Base-by-base conservation (phyloP, 495 filamentous ascomycete genomes). In the Neurospora sublineolata region DNA sequence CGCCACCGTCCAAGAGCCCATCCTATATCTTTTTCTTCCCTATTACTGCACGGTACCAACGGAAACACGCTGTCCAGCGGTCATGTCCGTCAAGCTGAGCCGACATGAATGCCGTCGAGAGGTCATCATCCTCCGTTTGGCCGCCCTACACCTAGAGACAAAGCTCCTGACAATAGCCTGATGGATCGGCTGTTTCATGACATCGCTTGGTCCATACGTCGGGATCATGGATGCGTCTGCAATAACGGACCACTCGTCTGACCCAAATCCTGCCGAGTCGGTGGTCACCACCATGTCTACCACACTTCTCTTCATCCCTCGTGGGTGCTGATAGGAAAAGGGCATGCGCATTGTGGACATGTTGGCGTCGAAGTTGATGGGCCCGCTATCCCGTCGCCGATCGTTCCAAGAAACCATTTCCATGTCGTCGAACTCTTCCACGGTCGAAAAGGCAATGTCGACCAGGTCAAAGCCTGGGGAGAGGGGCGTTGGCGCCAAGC, bases 221-320 rank as follows among this genome's bases (percentile, higher is more conserved):
- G 76, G 76, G 33, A 77, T 71, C n/a, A 74, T 67, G 9, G 72
- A 74, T 39, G 52, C 33, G 38, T 77, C 74, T 27, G 71, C 37
- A 60, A 77, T 73, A 44, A 76, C 70, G 37, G 72, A 75, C 74
- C 72, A 74, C 70, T 76, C 72, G 64, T 76, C 73, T 9, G 52
- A 69, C 4, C 20, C 44, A 20, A 73, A 39, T 40, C 20, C 18
- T 44, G 12, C n/a, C 58, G 30, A 36, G 20, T 67, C 37, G 23
- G 20, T 39, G 23, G 23, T 27, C 12, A 64, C 27, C 52, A 64
- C 52, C 23, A 64, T 64, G 14, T 64, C 52, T 7, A 64, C 52
- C 27, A 33, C 52, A 30, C 41, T 42, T 20, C 16, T 68, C 67
- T 37, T 39, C 20, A 20, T 23, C 44, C 36, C 27, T 7, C 16